A percentile compares a stretch with the other conserved stretches of the same genome.
Conservation (phyloP, 495 filamentous ascomycete genomes). For the Neurospora africana region DNA sequence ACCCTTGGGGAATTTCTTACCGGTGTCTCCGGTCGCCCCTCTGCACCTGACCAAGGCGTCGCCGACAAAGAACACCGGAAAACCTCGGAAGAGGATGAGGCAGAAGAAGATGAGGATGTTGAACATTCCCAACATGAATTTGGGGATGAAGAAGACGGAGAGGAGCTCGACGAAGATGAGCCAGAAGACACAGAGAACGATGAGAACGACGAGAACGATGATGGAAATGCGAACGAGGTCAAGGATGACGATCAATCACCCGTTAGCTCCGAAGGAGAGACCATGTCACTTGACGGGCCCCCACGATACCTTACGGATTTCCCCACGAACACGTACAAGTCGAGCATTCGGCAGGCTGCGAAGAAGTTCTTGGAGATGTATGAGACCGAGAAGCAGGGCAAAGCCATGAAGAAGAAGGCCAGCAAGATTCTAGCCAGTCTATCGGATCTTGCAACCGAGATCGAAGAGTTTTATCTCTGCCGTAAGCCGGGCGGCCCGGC, state of each 20-base stretch:
- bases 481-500: slow-evolving; percentile 31
- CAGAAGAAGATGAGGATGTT: slow-evolving; percentile 36
- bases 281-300: slow-evolving; percentile 45
- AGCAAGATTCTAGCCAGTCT: slow-evolving; percentile 62
- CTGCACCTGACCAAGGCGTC: slow-evolving; percentile 1
- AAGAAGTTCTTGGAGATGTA: slow-evolving; percentile 74
- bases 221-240: slow-evolving; percentile 43
- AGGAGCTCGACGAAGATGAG: slow-evolving; percentile 36
- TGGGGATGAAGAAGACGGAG: slow-evolving; percentile 18
- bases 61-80: slow-evolving; percentile 25
- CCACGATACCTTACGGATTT: slow-evolving; percentile 37
- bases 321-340: slow-evolving; percentile 57
- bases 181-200: slow-evolving; percentile 52
- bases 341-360: slow-evolving; percentile 63
- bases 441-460: slow-evolving; percentile 56
- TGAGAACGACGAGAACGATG: slow-evolving; percentile 35
- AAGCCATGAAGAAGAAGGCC: slow-evolving; percentile 66
- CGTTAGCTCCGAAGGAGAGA: slow-evolving; percentile 47
- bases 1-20: neutral
- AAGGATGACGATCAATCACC: slow-evolving; percentile 65
- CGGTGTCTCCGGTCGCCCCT: neutral
- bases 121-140: slow-evolving; percentile 5
- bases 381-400: slow-evolving; percentile 61
- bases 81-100: slow-evolving; percentile 19
- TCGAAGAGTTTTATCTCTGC: slow-evolving; percentile 56